These are phyloP conservation scores for Kalaharituber pfeilii DNA, from an alignment of 2,329 filamentous ascomycete species.

Conservation along the genomic window DNA sequence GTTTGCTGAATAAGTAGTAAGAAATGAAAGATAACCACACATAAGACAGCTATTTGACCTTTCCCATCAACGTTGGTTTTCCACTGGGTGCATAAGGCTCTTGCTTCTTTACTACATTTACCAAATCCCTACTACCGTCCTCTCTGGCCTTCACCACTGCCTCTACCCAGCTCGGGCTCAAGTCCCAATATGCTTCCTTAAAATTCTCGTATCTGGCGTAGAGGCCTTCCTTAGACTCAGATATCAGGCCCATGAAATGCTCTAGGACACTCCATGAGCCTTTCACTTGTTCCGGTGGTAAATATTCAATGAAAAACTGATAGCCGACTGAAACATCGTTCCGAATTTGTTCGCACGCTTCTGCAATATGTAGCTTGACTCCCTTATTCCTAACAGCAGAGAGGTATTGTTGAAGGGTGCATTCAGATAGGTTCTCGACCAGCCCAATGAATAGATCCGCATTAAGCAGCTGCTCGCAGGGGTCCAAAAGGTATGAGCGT, in stretches of 20 bases:
- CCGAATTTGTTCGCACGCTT: conserved; percentile 36
- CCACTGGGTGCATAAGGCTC: conserved; percentile 66
- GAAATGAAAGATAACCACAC: too few relatives aligned
- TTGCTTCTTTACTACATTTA: conserved; percentile 70
- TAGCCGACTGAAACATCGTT: conserved; percentile 76
- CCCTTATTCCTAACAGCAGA: conserved; percentile 71
- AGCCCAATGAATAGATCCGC: conserved; percentile 91
- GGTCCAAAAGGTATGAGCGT: conserved; percentile 77
- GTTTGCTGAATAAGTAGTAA: too few relatives aligned
- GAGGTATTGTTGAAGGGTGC: conserved; percentile 58
- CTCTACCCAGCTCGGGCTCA: conserved; percentile 92
- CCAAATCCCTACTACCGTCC: conserved; percentile 81
- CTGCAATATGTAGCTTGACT: conserved; percentile 68
- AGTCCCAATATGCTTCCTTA: conserved; percentile 78
- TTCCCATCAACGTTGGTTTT: conserved; percentile 69
- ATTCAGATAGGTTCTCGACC: conserved; percentile 53
- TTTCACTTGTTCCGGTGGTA: conserved; percentile 63
- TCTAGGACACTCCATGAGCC: conserved; percentile 86
- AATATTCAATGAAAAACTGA: conserved; percentile 61
- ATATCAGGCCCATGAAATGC: conserved; percentile 61
- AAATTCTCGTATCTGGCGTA: conserved; percentile 66
- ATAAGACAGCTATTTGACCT: neutral
- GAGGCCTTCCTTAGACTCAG: conserved; percentile 52
- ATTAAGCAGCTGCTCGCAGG: conserved; percentile 19
- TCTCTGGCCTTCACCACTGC: conserved; percentile 70